Evolutionary conservation across 805 yeast species (phyloP).

Genomic region (Schwanniomyces yamadae): DNA sequence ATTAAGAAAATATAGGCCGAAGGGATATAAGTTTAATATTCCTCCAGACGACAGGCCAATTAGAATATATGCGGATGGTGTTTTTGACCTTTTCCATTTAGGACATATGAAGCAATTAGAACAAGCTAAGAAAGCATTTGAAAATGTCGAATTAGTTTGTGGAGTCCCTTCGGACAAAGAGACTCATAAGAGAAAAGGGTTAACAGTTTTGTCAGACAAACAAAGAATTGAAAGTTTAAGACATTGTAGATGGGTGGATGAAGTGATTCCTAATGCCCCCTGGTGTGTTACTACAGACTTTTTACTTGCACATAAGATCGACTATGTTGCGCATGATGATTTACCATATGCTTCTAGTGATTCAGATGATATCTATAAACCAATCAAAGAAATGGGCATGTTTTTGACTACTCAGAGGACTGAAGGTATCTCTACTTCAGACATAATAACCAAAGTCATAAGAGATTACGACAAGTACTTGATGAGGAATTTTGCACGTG

Average conservation of each 20-base stretch:
- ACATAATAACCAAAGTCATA: conserved; percentile 91
- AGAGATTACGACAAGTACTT: conserved; percentile 95
- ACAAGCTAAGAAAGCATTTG: conserved; percentile 90
- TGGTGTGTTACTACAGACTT: conserved; percentile 91
- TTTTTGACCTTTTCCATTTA: conserved; percentile 91
- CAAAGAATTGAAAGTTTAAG: conserved; percentile 88
- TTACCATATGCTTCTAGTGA: conserved; percentile 90
- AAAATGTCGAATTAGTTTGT: conserved; percentile 79
- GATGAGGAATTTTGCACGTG: conserved; percentile 96
- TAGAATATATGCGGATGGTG: conserved; percentile 97
- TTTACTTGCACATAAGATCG: conserved; percentile 74
- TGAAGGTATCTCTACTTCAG: conserved; percentile 93
- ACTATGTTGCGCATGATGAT: conserved; percentile 97
- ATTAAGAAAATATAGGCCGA: conserved; percentile 74
- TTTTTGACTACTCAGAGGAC: conserved; percentile 95
- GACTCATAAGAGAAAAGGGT: conserved; percentile 89
- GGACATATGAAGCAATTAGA: conserved; percentile 98
- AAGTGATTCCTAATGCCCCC: conserved; percentile 91
- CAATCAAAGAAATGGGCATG: conserved; percentile 87
- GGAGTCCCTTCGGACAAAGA: conserved; percentile 90
- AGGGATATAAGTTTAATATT: conserved; percentile 70
- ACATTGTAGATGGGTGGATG: conserved; percentile 98
- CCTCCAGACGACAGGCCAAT: conserved; percentile 88
- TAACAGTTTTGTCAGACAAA: conserved; percentile 84
- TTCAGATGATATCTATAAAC: conserved; percentile 87